phyloP scores from a whole-genome alignment of 2,329 filamentous ascomycete species.

The Penicillium olsonii region DNA sequence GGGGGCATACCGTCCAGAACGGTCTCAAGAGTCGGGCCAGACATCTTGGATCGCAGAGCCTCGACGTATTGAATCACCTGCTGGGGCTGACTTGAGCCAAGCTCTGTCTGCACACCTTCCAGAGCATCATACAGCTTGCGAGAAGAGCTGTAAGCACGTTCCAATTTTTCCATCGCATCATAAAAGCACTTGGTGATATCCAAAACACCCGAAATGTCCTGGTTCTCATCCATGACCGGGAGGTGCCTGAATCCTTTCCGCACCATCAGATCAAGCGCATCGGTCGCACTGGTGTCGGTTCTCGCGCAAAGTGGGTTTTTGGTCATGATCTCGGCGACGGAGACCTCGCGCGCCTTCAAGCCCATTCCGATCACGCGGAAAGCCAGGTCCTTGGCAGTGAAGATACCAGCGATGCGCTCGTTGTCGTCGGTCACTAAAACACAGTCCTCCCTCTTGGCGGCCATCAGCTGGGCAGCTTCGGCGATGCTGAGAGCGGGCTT shows the following conservation, averaged over 20 bases:
- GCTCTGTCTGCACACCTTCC: constrained; percentile 95
- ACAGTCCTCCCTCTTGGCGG: constrained; percentile 96
- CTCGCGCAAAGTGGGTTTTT: constrained; percentile 97
- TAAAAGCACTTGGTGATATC: constrained; percentile 99
- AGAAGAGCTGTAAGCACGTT: constrained; percentile 97
- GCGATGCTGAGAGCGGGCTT: constrained; percentile 92
- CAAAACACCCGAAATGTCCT: constrained; percentile 95
- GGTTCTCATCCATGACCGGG: constrained; percentile 99
- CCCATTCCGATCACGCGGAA: constrained; percentile 94
- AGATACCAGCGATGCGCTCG: constrained; percentile 96
- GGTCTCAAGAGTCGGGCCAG: constrained; percentile 90
- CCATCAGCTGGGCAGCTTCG: constrained; percentile 97
- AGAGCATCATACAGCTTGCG: constrained; percentile 95
- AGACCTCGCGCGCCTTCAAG: constrained; percentile 83
- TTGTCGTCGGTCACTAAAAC: constrained; percentile 97
- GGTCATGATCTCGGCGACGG: constrained; percentile 98
- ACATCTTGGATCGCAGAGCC: constrained; percentile 94
- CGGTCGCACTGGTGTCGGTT: constrained; percentile 96
- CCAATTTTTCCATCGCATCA: constrained; percentile 99
- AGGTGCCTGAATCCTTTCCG: constrained; percentile 96
- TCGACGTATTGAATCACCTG: constrained; percentile 99
- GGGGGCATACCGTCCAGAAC: constrained; percentile 90
- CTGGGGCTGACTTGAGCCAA: constrained; percentile 93
- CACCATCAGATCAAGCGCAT: constrained; percentile 97
- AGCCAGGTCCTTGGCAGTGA: constrained; percentile 96